A percentile compares a stretch with the other conserved stretches of the same genome.
Conservation (phyloP, 306 rosid species). For the Clitoria ternatea region DNA sequence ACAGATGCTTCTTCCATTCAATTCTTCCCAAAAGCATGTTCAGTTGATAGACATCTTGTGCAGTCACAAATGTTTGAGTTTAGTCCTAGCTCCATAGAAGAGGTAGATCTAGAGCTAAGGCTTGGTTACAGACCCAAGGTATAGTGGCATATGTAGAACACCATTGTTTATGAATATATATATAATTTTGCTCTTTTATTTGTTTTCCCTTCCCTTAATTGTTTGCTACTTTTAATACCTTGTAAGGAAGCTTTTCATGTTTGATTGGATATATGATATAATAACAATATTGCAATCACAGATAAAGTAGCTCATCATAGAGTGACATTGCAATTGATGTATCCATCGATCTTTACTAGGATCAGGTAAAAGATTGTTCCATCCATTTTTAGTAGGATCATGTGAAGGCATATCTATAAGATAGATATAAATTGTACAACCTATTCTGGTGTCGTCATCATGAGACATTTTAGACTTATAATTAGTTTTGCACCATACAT, state of each 20-base stretch:
- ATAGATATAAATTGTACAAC: background rate
- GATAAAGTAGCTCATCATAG: background rate
- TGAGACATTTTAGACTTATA: background rate
- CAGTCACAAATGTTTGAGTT: conserved; percentile 9
- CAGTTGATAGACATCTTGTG: conserved; percentile 2
- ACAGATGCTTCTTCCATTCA: conserved; percentile 34
- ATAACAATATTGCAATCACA: background rate
- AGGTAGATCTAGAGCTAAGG: conserved; percentile 37
- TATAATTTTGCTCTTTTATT: background rate
- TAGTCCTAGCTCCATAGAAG: conserved; percentile 21
- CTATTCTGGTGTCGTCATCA: background rate
- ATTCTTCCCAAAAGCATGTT: conserved; percentile 33
- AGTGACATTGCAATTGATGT: conserved; percentile 4
- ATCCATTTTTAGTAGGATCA: background rate
- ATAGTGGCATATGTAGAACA: conserved; percentile 2
- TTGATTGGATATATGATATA: conserved; percentile 22
- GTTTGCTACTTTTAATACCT: background rate
- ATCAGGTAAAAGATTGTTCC: conserved; percentile 3
- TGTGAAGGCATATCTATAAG: background rate
- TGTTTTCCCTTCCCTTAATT: background rate
- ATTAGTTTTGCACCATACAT: background rate
- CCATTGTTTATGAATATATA: background rate
- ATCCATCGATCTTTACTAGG: conserved; percentile 22
- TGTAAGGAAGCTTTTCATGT: conserved; percentile 12
- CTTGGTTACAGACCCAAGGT: conserved; percentile 36